phyloP scores from a whole-genome alignment of 2,329 filamentous ascomycete species.

The Pseudogymnoascus sp. region DNA sequence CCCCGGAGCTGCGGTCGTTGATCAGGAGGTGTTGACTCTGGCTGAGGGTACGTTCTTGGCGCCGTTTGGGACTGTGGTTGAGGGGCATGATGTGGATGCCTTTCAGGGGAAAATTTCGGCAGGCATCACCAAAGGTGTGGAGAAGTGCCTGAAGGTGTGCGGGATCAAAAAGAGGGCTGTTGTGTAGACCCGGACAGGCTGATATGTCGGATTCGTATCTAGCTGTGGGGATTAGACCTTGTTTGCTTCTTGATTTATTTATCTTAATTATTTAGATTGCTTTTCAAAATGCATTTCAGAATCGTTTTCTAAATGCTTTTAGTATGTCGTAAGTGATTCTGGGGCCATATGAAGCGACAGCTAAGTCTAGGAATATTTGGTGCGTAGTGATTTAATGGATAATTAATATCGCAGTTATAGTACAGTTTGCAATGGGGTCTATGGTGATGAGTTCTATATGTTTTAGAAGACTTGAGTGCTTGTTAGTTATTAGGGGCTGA shows the following conservation, averaged over 20 bases:
- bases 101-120: slow-evolving; percentile 39
- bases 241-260: not conserved
- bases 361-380: too few species aligned
- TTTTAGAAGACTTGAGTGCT: too few species aligned
- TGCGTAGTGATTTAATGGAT: too few species aligned
- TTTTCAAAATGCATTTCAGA: not conserved
- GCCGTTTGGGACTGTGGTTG: slow-evolving; percentile 38
- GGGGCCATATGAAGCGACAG: too few species aligned
- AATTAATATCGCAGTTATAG: too few species aligned
- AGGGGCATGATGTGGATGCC: slow-evolving; percentile 39
- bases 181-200: not conserved
- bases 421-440: too few species aligned
- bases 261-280: not conserved
- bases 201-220: not conserved
- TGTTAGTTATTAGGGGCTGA: too few species aligned
- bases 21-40: slow-evolving; percentile 44
- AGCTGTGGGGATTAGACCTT: not conserved
- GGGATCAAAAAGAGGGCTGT: slow-evolving; percentile 24
- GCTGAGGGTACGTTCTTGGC: slow-evolving; percentile 39
- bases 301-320: not conserved
- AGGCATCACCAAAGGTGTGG: slow-evolving; percentile 45
- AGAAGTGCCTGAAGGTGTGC: slow-evolving; percentile 46
- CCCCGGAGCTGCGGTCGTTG: slow-evolving; percentile 42
- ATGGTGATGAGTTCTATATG: too few species aligned
- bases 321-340: not conserved